phyloP scores from a whole-genome alignment of 179 eudicot species.

The Spinacia oleracea region DNA sequence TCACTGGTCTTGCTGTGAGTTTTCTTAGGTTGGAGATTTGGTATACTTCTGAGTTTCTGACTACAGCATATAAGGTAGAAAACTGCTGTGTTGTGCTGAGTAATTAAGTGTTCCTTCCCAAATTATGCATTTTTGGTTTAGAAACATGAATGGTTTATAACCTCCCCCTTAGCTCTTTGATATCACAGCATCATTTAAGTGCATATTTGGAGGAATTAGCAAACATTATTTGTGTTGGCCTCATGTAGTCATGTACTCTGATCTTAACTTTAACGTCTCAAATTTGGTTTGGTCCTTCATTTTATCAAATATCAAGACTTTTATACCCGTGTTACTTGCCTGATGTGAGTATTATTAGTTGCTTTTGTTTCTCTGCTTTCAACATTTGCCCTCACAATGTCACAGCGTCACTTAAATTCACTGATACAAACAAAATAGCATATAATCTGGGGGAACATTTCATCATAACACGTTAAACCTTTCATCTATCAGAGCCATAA shows the following conservation, averaged over 20 bases:
- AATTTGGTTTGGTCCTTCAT: neutral
- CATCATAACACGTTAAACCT: neutral
- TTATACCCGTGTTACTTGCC: neutral
- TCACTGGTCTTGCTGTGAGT: neutral
- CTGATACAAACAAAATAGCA: neutral
- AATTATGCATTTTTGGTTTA: neutral
- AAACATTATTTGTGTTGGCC: neutral
- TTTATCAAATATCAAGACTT: neutral
- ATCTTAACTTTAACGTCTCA: neutral
- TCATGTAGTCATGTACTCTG: neutral
- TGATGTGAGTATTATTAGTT: neutral
- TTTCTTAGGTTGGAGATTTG: neutral
- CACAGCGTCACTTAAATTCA: neutral
- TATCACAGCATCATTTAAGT: neutral
- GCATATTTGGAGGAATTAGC: neutral
- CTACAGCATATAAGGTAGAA: neutral
- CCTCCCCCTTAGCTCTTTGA: neutral
- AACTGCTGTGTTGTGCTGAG: no score
- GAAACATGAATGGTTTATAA: neutral
- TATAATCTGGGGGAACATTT: neutral
- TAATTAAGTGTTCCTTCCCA: neutral
- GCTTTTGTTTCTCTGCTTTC: conserved; percentile 8
- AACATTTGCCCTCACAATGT: neutral
- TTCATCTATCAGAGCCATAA: neutral
- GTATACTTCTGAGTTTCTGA: neutral